Conservation (phyloP, 192 early-diverging fungal genomes). For the Linnemannia schmuckeri region DNA sequence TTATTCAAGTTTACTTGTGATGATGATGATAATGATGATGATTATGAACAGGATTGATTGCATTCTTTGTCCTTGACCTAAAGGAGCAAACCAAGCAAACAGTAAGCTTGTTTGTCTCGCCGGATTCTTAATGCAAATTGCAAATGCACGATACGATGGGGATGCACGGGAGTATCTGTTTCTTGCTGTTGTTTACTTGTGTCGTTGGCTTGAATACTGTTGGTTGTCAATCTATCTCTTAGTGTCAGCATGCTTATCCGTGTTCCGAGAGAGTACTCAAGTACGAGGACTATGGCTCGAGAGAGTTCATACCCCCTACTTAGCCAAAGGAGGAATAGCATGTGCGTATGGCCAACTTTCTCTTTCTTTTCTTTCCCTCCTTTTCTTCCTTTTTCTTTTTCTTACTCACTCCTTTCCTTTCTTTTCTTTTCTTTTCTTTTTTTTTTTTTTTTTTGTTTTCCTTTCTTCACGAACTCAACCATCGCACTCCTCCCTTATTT, state of each 20-base stretch:
- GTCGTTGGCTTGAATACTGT: background rate
- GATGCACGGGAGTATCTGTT: too few relatives aligned
- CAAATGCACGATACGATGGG: background rate
- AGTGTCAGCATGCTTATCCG: background rate
- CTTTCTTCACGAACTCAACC: constrained; percentile 16
- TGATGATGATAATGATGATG: too few relatives aligned
- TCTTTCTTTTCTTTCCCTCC: background rate
- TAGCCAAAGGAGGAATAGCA: background rate
- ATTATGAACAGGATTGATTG: too few relatives aligned
- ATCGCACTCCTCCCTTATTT: background rate
- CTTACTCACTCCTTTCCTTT: background rate
- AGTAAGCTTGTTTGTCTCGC: background rate
- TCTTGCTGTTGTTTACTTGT: background rate
- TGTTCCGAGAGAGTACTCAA: background rate
- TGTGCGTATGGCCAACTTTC: background rate
- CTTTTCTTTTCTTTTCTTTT: background rate
- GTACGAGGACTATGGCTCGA: background rate
- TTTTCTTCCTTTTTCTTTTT: background rate
- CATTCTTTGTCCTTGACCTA: too few relatives aligned
- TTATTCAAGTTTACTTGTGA: background rate
- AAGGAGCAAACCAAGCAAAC: too few relatives aligned
- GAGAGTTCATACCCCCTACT: background rate
- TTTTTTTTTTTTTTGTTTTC: background rate
- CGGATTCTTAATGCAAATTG: background rate
- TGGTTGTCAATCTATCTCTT: background rate